Percentiles rank a stretch among this genome's conserved stretches.
Conservation (phyloP, 176 grass and related monocot species). For the Oryza officinalis region DNA sequence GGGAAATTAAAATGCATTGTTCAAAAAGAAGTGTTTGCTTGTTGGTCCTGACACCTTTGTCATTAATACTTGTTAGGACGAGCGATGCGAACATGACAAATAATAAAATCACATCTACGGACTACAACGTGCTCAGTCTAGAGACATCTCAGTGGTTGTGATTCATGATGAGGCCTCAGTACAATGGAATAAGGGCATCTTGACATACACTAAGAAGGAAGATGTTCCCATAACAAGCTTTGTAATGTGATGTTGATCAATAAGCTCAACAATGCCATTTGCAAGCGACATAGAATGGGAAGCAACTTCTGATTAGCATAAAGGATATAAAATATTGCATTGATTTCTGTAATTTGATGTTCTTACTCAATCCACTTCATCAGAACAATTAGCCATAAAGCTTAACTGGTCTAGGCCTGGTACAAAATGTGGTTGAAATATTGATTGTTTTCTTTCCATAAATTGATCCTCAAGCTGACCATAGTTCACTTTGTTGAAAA, state of each 20-base stretch:
- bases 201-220: constrained; percentile 48
- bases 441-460: neutral
- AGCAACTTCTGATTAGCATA: neutral
- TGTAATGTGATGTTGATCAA: constrained; percentile 53
- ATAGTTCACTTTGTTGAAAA: neutral
- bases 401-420: no score
- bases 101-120: neutral
- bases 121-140: neutral
- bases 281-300: constrained; percentile 7
- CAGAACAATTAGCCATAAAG: no score
- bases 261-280: constrained; percentile 61
- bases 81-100: neutral
- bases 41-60: neutral
- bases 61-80: neutral
- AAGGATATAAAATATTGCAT: neutral
- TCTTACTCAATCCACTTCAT: neutral
- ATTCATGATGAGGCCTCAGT: neutral
- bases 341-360: neutral
- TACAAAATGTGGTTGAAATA: neutral
- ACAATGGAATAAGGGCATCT: constrained; percentile 5
- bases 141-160: neutral
- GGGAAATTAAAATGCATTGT: neutral
- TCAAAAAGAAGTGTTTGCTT: neutral
- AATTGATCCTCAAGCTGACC: neutral
- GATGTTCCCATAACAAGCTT: constrained; percentile 74